Conservation (phyloP, 768 basidiomycete genomes). For the Boletus subcaerulescens region DNA sequence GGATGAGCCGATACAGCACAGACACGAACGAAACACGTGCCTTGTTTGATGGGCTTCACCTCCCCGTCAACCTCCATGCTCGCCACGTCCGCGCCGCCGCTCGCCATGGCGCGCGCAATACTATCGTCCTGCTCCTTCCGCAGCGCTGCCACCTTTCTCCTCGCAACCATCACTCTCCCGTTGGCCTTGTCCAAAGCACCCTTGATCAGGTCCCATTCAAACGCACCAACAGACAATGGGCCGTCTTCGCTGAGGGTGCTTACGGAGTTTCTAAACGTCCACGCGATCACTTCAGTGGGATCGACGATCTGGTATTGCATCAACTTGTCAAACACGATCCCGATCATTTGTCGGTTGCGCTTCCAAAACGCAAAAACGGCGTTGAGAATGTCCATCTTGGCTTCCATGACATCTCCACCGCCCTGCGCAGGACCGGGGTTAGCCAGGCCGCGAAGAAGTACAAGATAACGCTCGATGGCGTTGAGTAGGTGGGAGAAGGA, state of each 20-base stretch:
- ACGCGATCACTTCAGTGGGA: conserved; percentile 84
- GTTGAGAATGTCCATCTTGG: conserved; percentile 68
- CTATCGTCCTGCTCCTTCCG: conserved; percentile 89
- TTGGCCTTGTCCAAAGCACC: conserved; percentile 88
- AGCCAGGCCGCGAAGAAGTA: conserved; percentile 65
- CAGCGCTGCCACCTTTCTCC: conserved; percentile 67
- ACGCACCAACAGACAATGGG: conserved; percentile 44
- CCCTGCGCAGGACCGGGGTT: conserved; percentile 10
- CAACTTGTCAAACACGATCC: conserved; percentile 94
- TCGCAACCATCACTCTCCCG: conserved; percentile 77
- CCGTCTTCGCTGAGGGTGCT: conserved; percentile 33
- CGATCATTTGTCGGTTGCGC: conserved; percentile 79
- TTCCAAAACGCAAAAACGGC: conserved; percentile 80
- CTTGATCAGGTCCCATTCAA: conserved; percentile 85
- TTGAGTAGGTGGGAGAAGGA: conserved; percentile 98
- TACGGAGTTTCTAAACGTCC: conserved; percentile 68
- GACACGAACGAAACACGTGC: neutral
- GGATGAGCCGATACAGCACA: conserved; percentile 1
- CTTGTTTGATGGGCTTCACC: conserved; percentile 52
- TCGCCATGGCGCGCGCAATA: conserved; percentile 70
- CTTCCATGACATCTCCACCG: conserved; percentile 45
- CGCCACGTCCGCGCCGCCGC: conserved; percentile 47
- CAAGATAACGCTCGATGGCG: conserved; percentile 92
- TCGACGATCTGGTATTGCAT: conserved; percentile 99
- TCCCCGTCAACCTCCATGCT: conserved; percentile 72